These are phyloP conservation scores for Phytophthora boehmeriae DNA, from an alignment of 352 stramenopile species.

Conservation along the genomic window DNA sequence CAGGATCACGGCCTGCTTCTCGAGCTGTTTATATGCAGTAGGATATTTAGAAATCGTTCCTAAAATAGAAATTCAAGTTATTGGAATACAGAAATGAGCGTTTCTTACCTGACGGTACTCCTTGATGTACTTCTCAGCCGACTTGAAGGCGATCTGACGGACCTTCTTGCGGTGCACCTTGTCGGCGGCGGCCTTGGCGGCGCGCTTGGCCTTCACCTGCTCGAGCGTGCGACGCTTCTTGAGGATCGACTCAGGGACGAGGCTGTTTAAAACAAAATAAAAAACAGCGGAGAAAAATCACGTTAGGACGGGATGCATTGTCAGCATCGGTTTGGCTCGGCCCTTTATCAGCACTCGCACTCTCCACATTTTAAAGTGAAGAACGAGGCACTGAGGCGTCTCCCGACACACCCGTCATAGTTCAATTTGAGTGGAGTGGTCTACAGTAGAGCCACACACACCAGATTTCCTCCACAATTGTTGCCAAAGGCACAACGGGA, in stretches of 20 bases:
- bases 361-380: background rate
- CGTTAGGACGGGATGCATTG: slow-evolving; percentile 80
- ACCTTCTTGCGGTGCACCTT: slow-evolving; percentile 90
- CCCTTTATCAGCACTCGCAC: background rate
- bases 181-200: slow-evolving; percentile 71
- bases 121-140: slow-evolving; percentile 98
- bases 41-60: background rate
- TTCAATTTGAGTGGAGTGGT: slow-evolving; percentile 89
- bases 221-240: slow-evolving; percentile 92
- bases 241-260: slow-evolving; percentile 90
- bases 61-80: too few relatives aligned
- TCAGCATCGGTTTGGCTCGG: slow-evolving; percentile 31
- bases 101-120: slow-evolving; percentile 94
- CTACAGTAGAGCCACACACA: slow-evolving; percentile 62
- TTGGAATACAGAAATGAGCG: background rate
- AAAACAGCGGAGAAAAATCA: slow-evolving; percentile 22
- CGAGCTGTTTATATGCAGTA: slow-evolving; percentile 49
- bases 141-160: slow-evolving; percentile 92
- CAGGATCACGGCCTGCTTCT: slow-evolving; percentile 94
- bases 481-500: slow-evolving; percentile 77
- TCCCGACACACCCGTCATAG: slow-evolving; percentile 85
- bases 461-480: slow-evolving; percentile 86
- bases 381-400: slow-evolving; percentile 8
- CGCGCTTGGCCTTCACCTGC: slow-evolving; percentile 88
- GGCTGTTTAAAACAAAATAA: slow-evolving; percentile 44